Evolutionary conservation across 1,284 basidiomycete genomes (phyloP).

Genomic region (Apiotrichum montevideense): DNA sequence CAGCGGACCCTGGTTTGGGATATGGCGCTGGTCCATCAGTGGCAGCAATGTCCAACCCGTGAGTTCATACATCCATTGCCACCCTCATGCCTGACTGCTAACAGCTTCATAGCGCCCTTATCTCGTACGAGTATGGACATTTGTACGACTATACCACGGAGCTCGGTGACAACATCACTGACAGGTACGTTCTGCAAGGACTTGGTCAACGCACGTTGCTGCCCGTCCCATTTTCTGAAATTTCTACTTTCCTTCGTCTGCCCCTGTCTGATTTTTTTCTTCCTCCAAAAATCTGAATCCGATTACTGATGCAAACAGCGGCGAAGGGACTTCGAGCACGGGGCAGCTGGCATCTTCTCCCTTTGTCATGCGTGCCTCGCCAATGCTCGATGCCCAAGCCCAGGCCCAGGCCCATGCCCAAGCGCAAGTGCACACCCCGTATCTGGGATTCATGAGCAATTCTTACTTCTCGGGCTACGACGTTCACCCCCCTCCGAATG

Average conservation of each 20-base stretch:
- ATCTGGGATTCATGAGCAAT: too few relatives aligned
- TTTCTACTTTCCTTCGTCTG: background rate
- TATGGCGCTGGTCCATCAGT: too few relatives aligned
- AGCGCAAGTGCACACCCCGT: too few relatives aligned
- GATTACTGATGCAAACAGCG: background rate
- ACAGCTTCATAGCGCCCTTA: background rate
- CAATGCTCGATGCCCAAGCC: too few relatives aligned
- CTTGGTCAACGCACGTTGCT: background rate
- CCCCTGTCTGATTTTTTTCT: background rate
- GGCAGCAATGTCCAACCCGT: too few relatives aligned
- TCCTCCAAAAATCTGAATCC: background rate
- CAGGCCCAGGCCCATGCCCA: too few relatives aligned
- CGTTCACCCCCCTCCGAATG: too few relatives aligned
- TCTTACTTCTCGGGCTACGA: too few relatives aligned
- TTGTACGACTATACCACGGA: background rate
- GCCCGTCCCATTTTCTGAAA: background rate
- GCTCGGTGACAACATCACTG: background rate
- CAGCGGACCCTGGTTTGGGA: too few relatives aligned
- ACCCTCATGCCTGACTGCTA: background rate
- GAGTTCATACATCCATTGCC: too few relatives aligned
- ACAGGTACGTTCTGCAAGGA: background rate
- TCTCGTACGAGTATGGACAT: background rate
- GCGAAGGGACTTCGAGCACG: background rate
- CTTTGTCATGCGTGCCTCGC: too few relatives aligned
- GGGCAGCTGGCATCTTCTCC: background rate